phyloP scores from a whole-genome alignment of 345 rosid species.

The Heritiera fomes region DNA sequence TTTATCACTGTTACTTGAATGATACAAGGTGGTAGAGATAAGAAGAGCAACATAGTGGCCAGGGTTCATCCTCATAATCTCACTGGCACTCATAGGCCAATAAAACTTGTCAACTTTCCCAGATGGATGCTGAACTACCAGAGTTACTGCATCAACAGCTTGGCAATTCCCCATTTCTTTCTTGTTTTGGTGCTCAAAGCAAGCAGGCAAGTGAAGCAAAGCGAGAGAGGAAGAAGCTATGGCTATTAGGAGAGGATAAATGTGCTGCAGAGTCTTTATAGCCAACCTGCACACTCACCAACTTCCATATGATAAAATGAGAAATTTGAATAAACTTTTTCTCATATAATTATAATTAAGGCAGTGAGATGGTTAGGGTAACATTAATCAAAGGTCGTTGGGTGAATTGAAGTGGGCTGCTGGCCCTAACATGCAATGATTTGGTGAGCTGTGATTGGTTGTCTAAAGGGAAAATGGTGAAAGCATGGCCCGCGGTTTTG shows the following conservation, averaged over 20 bases:
- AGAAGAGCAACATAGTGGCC: conserved; percentile 94
- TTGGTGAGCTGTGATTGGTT: conserved; percentile 37
- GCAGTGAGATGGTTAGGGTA: no score
- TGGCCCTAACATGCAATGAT: conserved; percentile 19
- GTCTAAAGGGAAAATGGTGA: conserved; percentile 27
- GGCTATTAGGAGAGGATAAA: conserved; percentile 4
- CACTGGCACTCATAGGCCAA: conserved; percentile 63
- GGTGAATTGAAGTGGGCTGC: neutral
- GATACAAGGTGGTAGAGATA: conserved; percentile 66
- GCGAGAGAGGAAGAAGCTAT: neutral
- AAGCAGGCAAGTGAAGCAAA: neutral
- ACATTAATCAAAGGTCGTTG: neutral
- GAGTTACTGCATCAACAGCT: conserved; percentile 75
- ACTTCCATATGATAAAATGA: neutral
- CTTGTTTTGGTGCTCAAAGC: neutral
- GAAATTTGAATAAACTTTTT: neutral
- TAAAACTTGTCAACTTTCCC: conserved; percentile 69
- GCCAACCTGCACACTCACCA: conserved; percentile 31
- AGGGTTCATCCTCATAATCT: conserved; percentile 80
- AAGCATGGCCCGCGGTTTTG: conserved; percentile 18
- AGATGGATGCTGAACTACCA: conserved; percentile 74
- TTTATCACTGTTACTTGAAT: conserved; percentile 24
- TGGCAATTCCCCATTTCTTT: conserved; percentile 86
- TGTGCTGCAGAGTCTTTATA: conserved; percentile 40
- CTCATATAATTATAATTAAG: neutral